Evolutionary conservation across 805 yeast species (phyloP).

Genomic region (Barnettozyma vustinii): DNA sequence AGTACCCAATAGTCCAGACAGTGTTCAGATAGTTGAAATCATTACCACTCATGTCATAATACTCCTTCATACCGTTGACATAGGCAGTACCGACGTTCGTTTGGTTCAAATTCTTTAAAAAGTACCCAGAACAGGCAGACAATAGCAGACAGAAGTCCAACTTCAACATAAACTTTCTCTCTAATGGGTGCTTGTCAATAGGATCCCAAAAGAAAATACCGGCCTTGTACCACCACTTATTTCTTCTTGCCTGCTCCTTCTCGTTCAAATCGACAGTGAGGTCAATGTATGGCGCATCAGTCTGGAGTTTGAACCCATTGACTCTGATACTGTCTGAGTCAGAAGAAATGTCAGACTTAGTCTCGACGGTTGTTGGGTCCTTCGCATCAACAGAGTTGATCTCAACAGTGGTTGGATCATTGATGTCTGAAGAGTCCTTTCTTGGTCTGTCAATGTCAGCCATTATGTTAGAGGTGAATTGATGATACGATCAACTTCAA

Average conservation of each 20-base stretch:
- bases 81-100: constrained; percentile 40
- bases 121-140: constrained; percentile 40
- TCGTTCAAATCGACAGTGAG: constrained; percentile 2
- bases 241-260: constrained; percentile 6
- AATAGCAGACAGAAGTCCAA: constrained; percentile 34
- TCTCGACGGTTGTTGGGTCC: background rate
- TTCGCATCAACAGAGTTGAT: background rate
- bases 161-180: constrained; percentile 29
- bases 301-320: constrained; percentile 7
- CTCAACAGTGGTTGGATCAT: background rate
- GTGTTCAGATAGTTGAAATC: constrained; percentile 41
- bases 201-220: constrained; percentile 24
- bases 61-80: constrained; percentile 42
- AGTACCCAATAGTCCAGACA: constrained; percentile 44
- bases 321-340: background rate
- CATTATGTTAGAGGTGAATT: background rate
- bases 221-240: constrained; percentile 4
- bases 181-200: constrained; percentile 30
- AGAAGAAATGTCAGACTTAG: constrained; percentile 3
- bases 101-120: constrained; percentile 39
- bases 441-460: constrained; percentile 21
- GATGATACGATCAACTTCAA: background rate
- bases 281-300: constrained; percentile 7
- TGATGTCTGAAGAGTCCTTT: background rate
- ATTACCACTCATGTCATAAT: constrained; percentile 34